phyloP scores from a whole-genome alignment of 257 asterid genomes.

The Ilex aquifolium region DNA sequence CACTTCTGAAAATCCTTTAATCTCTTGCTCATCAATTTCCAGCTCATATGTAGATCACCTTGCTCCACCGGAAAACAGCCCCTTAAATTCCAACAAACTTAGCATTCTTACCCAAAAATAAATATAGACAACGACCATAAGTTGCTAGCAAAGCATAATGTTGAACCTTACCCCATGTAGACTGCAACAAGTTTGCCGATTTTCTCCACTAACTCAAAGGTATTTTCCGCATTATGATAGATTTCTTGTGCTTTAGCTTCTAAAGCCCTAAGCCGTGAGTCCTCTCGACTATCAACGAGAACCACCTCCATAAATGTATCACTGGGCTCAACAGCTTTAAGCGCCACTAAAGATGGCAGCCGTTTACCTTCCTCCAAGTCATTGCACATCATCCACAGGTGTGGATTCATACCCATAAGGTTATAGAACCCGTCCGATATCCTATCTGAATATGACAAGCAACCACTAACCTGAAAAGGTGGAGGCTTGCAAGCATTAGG shows the following conservation, averaged over 20 bases:
- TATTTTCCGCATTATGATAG: constrained; percentile 66
- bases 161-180: constrained; percentile 68
- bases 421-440: constrained; percentile 88
- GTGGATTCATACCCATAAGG: constrained; percentile 86
- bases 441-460: constrained; percentile 74
- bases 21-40: constrained; percentile 61
- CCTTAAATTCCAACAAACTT: constrained; percentile 48
- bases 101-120: neutral
- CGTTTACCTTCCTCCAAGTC: constrained; percentile 60
- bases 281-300: constrained; percentile 78
- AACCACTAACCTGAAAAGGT: constrained; percentile 70
- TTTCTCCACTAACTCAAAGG: constrained; percentile 58
- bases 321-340: constrained; percentile 51
- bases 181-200: constrained; percentile 94
- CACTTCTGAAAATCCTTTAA: constrained; percentile 62
- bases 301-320: constrained; percentile 78
- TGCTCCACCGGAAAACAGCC: constrained; percentile 86
- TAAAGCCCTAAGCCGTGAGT: constrained; percentile 74
- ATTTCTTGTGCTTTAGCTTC: constrained; percentile 95
- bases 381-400: constrained; percentile 91
- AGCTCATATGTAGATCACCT: constrained; percentile 72
- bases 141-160: constrained; percentile 7
- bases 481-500: neutral
- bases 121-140: constrained; percentile 11
- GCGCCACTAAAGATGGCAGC: constrained; percentile 73